These are phyloP conservation scores for Lactarius tabidus DNA, from an alignment of 768 basidiomycete species.

Conservation along the genomic window DNA sequence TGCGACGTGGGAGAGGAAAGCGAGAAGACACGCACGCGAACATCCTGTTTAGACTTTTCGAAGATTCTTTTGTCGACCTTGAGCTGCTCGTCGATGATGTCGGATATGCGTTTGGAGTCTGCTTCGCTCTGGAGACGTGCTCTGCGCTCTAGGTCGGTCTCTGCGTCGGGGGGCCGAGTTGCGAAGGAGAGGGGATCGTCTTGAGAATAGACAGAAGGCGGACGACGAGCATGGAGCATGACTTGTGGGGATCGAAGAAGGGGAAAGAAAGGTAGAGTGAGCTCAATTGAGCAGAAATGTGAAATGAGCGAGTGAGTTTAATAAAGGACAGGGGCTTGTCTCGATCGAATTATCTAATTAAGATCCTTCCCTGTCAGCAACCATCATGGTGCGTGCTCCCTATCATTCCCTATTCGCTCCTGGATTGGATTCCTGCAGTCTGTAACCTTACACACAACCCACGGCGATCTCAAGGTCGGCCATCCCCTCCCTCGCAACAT, in stretches of 20 bases:
- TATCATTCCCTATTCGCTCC: conserved; percentile 2
- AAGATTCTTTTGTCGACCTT: conserved; percentile 62
- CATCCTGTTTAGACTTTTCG: conserved; percentile 65
- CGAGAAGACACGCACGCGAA: conserved; percentile 48
- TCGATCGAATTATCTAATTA: background rate
- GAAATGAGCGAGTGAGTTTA: background rate
- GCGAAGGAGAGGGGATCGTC: conserved; percentile 73
- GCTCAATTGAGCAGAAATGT: background rate
- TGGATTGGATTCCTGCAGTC: conserved; percentile 46
- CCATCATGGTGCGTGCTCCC: conserved; percentile 24
- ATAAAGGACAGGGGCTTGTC: background rate
- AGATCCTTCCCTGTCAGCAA: conserved; percentile 6
- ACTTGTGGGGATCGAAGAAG: conserved; percentile 28
- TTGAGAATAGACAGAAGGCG: conserved; percentile 62
- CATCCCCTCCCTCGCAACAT: background rate
- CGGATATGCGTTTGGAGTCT: conserved; percentile 71
- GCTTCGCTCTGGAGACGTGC: conserved; percentile 60
- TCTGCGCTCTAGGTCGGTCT: conserved; percentile 62
- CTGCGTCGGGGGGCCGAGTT: conserved; percentile 58
- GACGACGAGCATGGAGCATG: conserved; percentile 48
- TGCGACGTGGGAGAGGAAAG: background rate
- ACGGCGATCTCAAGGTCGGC: conserved; percentile 87
- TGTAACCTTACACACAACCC: conserved; percentile 91
- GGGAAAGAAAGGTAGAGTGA: conserved; percentile 27
- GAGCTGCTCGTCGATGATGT: conserved; percentile 79